Evolutionary conservation across 768 basidiomycete species (phyloP).

Genomic region (Infundibulicybe gibba): DNA sequence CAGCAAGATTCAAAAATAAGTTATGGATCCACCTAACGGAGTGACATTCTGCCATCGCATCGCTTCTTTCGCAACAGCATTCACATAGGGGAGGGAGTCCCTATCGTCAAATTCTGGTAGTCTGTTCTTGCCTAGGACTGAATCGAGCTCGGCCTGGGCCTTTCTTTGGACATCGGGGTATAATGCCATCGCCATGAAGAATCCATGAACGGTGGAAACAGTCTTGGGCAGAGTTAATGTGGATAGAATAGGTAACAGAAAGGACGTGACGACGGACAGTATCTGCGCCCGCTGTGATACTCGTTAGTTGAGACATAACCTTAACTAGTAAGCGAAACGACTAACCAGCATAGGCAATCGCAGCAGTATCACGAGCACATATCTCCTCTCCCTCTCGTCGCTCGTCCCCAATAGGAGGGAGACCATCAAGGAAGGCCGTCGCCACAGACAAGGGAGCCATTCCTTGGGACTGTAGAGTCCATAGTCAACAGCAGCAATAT

Average conservation of each 20-base stretch:
- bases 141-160: too few species aligned
- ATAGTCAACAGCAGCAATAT: too few species aligned
- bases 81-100: too few species aligned
- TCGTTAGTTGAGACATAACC: neutral
- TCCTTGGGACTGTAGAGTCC: neutral
- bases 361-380: constrained; percentile 7
- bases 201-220: too few species aligned
- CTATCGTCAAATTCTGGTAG: too few species aligned
- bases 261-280: too few species aligned
- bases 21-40: neutral
- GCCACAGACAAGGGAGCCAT: neutral
- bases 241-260: neutral
- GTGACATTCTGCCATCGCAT: neutral
- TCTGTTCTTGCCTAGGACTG: too few species aligned
- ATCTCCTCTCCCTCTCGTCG: constrained; percentile 6
- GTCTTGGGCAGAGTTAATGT: constrained; percentile 17
- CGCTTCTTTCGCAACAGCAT: constrained; percentile 31
- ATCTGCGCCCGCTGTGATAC: constrained; percentile 4
- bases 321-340: neutral
- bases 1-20: neutral
- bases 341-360: constrained; percentile 7
- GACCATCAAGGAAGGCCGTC: constrained; percentile 1
- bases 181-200: too few species aligned
- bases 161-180: too few species aligned
- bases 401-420: too few species aligned